Percentiles rank a stretch among this genome's conserved stretches.
These are phyloP conservation scores for Ehretia macrophylla DNA, from an alignment of 257 asterid genomes.

Conservation along the genomic window DNA sequence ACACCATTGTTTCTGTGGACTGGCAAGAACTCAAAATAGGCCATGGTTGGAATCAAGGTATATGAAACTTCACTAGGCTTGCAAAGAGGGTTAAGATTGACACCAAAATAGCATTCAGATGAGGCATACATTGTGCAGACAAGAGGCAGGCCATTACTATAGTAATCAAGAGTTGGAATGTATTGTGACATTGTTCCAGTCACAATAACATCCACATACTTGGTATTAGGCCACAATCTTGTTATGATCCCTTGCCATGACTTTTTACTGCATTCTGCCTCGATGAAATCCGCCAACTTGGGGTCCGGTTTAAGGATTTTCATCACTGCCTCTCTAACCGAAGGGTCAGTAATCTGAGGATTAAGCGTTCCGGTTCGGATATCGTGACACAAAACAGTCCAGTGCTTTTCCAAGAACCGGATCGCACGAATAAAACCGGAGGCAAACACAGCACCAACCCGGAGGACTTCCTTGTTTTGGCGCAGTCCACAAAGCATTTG, in stretches of 20 bases:
- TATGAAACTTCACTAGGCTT: constrained; percentile 74
- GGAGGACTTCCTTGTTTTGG: constrained; percentile 62
- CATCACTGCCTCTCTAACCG: constrained; percentile 48
- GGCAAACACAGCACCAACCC: constrained; percentile 96
- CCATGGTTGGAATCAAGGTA: constrained; percentile 82
- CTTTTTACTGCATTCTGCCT: constrained; percentile 46
- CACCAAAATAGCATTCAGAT: constrained; percentile 88
- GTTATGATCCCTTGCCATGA: constrained; percentile 82
- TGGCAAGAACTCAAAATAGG: constrained; percentile 81
- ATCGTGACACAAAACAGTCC: constrained; percentile 61
- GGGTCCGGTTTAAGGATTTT: constrained; percentile 60
- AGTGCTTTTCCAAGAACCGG: constrained; percentile 70
- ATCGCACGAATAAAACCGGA: constrained; percentile 90
- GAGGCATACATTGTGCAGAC: constrained; percentile 96
- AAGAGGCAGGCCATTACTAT: constrained; percentile 77
- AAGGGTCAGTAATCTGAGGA: constrained; percentile 44
- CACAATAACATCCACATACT: constrained; percentile 81
- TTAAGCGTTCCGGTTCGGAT: constrained; percentile 59
- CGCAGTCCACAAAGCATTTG: constrained; percentile 89
- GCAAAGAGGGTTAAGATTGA: constrained; percentile 79
- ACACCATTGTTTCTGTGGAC: constrained; percentile 40
- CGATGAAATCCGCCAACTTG: constrained; percentile 54
- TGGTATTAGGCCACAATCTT: constrained; percentile 84
- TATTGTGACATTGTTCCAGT: constrained; percentile 97
- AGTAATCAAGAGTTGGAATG: constrained; percentile 77